Evolutionary conservation across 2,329 filamentous ascomycete genomes (phyloP), one percentile per base, ranked within the genome.

Genomic region (Diplodia sapinea): DNA sequence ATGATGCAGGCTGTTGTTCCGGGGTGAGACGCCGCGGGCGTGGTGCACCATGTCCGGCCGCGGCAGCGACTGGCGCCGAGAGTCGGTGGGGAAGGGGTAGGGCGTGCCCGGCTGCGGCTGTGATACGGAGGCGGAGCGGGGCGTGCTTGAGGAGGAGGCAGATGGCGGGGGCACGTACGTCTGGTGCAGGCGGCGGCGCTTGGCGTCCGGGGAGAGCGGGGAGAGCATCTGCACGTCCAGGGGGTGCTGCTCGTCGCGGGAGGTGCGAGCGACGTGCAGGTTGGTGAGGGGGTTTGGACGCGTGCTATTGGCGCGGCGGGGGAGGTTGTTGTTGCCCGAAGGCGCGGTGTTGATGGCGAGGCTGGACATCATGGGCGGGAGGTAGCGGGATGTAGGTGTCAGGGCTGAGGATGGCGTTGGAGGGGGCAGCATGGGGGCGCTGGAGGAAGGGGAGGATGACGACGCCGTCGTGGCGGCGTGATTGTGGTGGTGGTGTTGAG

Each of bases 101-200:
- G 73, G 70, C 69, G 85, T 90, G 59, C 81, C 81, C 59, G 87
- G 89, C 85, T 86, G 68, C 77, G 78, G 59, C 80, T 89, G 40
- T 13, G 13, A 74, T 82, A 87, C 62, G 74, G 73, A 29, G 75
- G 80, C 52, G 85, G 89, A 72, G 87, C 87, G 1, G 74, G 81
- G 31, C 78, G 74, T 38, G 61, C 80, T 89, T 15, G 23, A 26
- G 23, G 56, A 20, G 74, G 82, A 87, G 61, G 5, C 51, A 84
- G 89, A 73, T 87, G 87, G 1, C 74, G 81, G 29, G 78, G 74
- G 72, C 29, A 70, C 73, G 54, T 75, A 65, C 17, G 36, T 36
- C 15, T 61, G 71, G 33, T 77, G 75, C 64, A 74, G 75, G 12
- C 77, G 75, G 9, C 76, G 75, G 61, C 77, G 75, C 68, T 79